Evolutionary conservation across 176 grass and related monocot species (phyloP).

Genomic region (Oryza glumipatula): DNA sequence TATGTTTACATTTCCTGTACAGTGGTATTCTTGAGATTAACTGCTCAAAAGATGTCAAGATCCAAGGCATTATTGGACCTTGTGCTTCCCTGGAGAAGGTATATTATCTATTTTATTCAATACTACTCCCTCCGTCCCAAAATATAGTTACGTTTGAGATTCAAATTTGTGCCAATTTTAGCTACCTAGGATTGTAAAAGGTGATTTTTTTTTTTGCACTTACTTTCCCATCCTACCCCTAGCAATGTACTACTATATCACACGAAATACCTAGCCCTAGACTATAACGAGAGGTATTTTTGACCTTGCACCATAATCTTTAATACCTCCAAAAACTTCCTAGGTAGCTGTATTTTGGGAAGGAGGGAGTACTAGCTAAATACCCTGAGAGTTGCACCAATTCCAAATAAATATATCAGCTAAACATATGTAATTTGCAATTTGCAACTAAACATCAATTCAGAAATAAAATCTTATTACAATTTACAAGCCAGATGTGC

Average conservation of each 20-base stretch:
- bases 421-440: background rate
- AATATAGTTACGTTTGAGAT: no score
- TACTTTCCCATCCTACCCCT: no score
- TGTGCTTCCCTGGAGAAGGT: conserved; percentile 97
- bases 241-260: no score
- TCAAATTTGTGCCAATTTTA: no score
- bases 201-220: no score
- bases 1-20: conserved; percentile 36
- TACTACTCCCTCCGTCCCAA: background rate
- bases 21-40: conserved; percentile 95
- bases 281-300: no score
- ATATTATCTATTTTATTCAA: conserved; percentile 19
- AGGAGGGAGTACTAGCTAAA: background rate
- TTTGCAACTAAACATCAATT: background rate
- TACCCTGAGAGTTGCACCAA: background rate
- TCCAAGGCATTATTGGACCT: conserved; percentile 95
- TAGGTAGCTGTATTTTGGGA: no score
- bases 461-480: background rate
- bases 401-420: background rate
- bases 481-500: background rate
- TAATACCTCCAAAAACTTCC: no score
- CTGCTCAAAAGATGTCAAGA: conserved; percentile 93
- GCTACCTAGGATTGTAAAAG: no score
- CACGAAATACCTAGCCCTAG: no score
- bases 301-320: no score